Percentiles rank a stretch among this genome's conserved stretches.
Evolutionary conservation across 1,139 yeast species (phyloP).

Genomic region (Nadsonia starkeyi-henricii): DNA sequence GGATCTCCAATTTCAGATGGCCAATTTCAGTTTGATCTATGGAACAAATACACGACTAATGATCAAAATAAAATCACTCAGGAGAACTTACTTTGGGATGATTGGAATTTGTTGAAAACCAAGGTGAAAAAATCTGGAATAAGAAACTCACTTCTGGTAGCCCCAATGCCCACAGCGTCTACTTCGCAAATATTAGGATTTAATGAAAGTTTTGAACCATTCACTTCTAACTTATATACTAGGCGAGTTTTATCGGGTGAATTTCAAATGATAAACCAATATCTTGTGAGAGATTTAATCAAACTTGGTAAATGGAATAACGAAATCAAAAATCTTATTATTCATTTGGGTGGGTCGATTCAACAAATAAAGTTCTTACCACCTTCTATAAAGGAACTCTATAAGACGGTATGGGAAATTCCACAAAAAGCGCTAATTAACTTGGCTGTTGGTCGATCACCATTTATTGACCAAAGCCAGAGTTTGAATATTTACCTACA

Average conservation of each 20-base stretch:
- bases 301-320: slow-evolving; percentile 61
- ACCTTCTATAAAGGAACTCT: slow-evolving; percentile 46
- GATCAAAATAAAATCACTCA: slow-evolving; percentile 9
- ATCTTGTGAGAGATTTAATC: slow-evolving; percentile 52
- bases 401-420: slow-evolving; percentile 88
- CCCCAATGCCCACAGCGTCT: slow-evolving; percentile 85
- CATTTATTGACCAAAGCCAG: slow-evolving; percentile 83
- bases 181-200: slow-evolving; percentile 70
- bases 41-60: slow-evolving; percentile 49
- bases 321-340: slow-evolving; percentile 52
- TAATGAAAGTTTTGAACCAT: slow-evolving; percentile 72
- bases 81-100: slow-evolving; percentile 8
- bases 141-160: slow-evolving; percentile 60
- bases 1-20: slow-evolving; percentile 69
- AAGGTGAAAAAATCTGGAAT: slow-evolving; percentile 41
- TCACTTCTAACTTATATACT: slow-evolving; percentile 64
- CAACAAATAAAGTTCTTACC: slow-evolving; percentile 59
- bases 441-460: slow-evolving; percentile 80
- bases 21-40: slow-evolving; percentile 52
- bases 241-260: slow-evolving; percentile 72
- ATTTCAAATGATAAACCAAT: slow-evolving; percentile 62
- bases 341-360: slow-evolving; percentile 63
- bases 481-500: slow-evolving; percentile 64
- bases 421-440: slow-evolving; percentile 65
- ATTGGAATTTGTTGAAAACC: slow-evolving; percentile 49